Evolutionary conservation across 495 filamentous ascomycete genomes (phyloP), one percentile per base, ranked within the genome.

Genomic region (Talaromyces borbonicus): DNA sequence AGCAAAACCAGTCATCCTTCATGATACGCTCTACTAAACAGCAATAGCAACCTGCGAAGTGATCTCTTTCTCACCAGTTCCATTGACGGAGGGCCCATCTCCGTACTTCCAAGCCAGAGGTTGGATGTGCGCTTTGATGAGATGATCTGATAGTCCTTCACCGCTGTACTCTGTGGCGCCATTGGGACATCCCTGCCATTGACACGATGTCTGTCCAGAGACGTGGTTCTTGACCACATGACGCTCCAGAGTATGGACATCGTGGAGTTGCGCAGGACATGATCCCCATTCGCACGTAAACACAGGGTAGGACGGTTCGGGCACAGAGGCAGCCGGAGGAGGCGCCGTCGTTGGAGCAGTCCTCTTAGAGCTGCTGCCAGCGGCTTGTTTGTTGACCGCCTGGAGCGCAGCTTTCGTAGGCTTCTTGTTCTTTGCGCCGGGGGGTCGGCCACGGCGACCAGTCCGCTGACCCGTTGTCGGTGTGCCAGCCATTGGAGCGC

Each of bases 181-280:
- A 18, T 43, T 49, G 0, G 46, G 23, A 37, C 68, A 72, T 7
- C 37, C 55, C 16, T 54, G 43, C 68, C 68, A 72, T 16, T 35
- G 49, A 40, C 68, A 72, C 30, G 55, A 58, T 49, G 37, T 54
- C 27, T 61, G 49, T 30, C 58, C 53, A 1, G 57, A 56, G 3
- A 66, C 54, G 31, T 71, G 85, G 4, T 79, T 62, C 44, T 80
- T 73, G 24, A 68, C 52, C 16, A 90, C 55, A 56, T 93, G 87
- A 43, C 73, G 75, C 45, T 78, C 75, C 16, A 92, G 67, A 0
- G 79, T 79, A 2, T 80, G 74, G 25, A 87, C 56, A 55, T 89
- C 90, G 51, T 90, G 85, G 3, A 92, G 66, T 55, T 87, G 74
- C 0, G 80, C 77, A 4, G 69, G 67, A 54, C 87, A 93, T 6